phyloP scores from a whole-genome alignment of 2,329 filamentous ascomycete genomes.

The Pyrenochaeta sp. region DNA sequence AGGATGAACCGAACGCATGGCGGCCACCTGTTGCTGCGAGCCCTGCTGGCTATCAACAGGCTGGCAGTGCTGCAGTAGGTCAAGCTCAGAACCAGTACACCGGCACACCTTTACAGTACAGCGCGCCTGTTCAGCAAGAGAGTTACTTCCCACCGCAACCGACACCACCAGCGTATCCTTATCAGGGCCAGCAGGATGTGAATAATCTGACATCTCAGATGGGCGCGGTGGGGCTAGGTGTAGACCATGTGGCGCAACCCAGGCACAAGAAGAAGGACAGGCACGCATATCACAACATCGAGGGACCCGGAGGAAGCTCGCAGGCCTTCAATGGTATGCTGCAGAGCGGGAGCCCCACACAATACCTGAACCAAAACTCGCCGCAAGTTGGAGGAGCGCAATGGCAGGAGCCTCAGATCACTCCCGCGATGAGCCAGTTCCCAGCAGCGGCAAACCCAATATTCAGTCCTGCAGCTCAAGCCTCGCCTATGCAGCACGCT shows the following conservation, averaged over 20 bases:
- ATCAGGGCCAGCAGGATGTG: constrained; percentile 46
- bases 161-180: constrained; percentile 26
- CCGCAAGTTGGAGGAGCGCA: constrained; percentile 46
- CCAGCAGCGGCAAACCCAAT: constrained; percentile 63
- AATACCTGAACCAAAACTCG: constrained; percentile 64
- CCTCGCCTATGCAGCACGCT: constrained; percentile 49
- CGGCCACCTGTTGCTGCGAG: constrained; percentile 55
- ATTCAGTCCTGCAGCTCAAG: constrained; percentile 55
- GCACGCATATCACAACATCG: constrained; percentile 89
- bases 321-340: constrained; percentile 76
- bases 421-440: constrained; percentile 66
- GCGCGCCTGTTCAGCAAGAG: constrained; percentile 43
- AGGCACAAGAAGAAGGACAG: constrained; percentile 89
- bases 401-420: constrained; percentile 54
- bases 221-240: constrained; percentile 38
- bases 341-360: constrained; percentile 63
- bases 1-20: constrained; percentile 45
- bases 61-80: constrained; percentile 42
- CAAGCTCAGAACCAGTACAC: constrained; percentile 43
- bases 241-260: constrained; percentile 54
- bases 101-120: constrained; percentile 37
- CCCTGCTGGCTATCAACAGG: constrained; percentile 56
- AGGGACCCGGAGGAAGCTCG: constrained; percentile 71
- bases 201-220: constrained; percentile 39
- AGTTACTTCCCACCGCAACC: constrained; percentile 54